A percentile compares a stretch with the other conserved stretches of the same genome.
Evolutionary conservation across 139 green algal species (phyloP).

Genomic region (Coccomyxa sp.): DNA sequence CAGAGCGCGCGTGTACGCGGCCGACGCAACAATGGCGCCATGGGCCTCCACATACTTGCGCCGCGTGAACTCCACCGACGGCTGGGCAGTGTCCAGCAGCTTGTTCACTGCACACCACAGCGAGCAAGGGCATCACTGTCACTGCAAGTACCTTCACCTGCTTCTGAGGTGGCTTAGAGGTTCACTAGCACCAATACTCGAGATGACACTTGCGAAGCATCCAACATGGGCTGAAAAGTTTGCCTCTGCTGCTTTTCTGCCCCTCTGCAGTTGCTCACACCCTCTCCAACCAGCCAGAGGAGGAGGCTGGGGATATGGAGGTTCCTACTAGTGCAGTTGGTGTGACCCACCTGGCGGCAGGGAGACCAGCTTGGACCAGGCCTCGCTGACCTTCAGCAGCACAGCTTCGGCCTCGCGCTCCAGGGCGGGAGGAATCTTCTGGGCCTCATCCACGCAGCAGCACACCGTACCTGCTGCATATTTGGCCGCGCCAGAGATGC

Average conservation of each 20-base stretch:
- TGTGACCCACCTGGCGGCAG: constrained; percentile 14
- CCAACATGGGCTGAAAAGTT: no score
- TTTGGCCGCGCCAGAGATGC: not conserved
- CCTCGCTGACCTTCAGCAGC: constrained; percentile 1
- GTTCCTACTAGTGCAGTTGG: no score
- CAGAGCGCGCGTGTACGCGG: constrained; percentile 18
- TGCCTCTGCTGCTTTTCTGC: no score
- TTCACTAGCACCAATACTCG: no score
- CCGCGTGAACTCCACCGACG: constrained; percentile 16
- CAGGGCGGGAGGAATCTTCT: not conserved
- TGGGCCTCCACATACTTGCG: constrained; percentile 24
- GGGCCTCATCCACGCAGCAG: constrained; percentile 2
- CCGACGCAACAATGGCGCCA: constrained; percentile 10
- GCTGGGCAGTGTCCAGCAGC: constrained; percentile 12
- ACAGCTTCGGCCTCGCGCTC: constrained; percentile 7
- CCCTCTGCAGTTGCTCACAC: no score
- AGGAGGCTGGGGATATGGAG: no score
- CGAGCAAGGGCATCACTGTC: not conserved
- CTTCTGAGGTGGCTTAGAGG: no score
- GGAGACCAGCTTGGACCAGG: constrained; percentile 11
- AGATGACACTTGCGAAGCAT: no score
- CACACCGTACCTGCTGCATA: not conserved
- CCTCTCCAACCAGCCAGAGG: no score
- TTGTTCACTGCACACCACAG: constrained; percentile 14
- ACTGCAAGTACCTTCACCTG: not conserved